Base-by-base conservation (phyloP, 2,329 filamentous ascomycete genomes). In the Cytospora paraplurivora region DNA sequence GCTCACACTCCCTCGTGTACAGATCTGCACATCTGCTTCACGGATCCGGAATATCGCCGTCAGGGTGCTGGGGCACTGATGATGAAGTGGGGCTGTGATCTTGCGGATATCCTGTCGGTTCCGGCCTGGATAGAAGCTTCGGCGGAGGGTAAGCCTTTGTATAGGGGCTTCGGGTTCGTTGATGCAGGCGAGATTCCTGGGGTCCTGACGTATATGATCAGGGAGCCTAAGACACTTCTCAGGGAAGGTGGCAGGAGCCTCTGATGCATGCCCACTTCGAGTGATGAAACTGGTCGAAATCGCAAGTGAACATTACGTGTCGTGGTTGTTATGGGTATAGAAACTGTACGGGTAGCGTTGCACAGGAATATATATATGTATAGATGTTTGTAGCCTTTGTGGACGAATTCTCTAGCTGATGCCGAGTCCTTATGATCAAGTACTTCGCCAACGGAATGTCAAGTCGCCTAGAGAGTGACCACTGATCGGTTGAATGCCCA, bases 101-200 rank as follows among this genome's bases (percentile, higher is more conserved):
- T 78, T 66, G 75, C 77, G 17, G 75, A 77, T 55, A 64, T 71
- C 11, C 71, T 76, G 2, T 72, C 73, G 6, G 62, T 79, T n/a
- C 71, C 74, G 3, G 68, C 69, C 0, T 78, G 74, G 56, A 70
- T 78, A 17, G 76, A 79, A 67, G 72, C 77, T 0, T 74, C 76
- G 0, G 59, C 65, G 0, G 67, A 73, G 7, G 77, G 75, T 0
- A 71, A 67, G 7, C 59, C 62, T 1, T 66, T 79, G 21, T 60
- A 60, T 12, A 38, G 27, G 21, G n/a, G 50, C 38, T 52, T 54
- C 3, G 58, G 50, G 13, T 60, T 60, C 27, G 35, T n/a, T 27
- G 50, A 54, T 19, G 38, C 54, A 0, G 58, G 37, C 1, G n/a
- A 54, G 13, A 33, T 35, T 27, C 35, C 35, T 0, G 53, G 37